Percentiles rank a stretch among this genome's conserved stretches.
Conservation (phyloP, 2,329 filamentous ascomycete genomes). For the Trichoderma semiorbis region DNA sequence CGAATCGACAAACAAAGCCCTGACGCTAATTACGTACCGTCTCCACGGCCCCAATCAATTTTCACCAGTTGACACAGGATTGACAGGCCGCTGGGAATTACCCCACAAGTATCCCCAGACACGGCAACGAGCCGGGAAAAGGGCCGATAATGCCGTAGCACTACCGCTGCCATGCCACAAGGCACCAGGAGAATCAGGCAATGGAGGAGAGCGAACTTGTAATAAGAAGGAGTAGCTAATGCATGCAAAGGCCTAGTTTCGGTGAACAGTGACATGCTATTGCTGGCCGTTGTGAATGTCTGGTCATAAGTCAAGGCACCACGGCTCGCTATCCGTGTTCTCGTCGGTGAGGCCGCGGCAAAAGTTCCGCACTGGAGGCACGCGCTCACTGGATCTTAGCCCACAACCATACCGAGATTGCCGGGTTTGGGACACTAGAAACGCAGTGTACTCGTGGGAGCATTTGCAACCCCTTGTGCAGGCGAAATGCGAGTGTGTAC, state of each 20-base stretch:
- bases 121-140: slow-evolving; percentile 10
- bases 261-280: slow-evolving; percentile 1
- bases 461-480: neutral
- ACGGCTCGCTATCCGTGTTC: neutral
- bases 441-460: neutral
- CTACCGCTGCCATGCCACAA: neutral
- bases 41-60: neutral
- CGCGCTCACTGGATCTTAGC: neutral
- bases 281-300: neutral
- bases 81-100: slow-evolving; percentile 1
- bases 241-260: neutral
- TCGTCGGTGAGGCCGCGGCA: slow-evolving; percentile 2
- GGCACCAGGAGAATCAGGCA: neutral
- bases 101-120: slow-evolving; percentile 12
- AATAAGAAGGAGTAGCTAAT: neutral
- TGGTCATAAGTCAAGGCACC: neutral
- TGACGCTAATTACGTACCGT: slow-evolving; percentile 10
- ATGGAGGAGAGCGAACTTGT: neutral
- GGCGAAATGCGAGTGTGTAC: neutral
- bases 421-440: neutral
- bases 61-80: neutral
- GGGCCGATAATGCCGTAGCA: slow-evolving; percentile 13
- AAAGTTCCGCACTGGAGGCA: neutral
- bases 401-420: slow-evolving; percentile 1
- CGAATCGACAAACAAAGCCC: neutral